Evolutionary conservation across 2,329 filamentous ascomycete species (phyloP).

Genomic region (Setomelanomma holmii): DNA sequence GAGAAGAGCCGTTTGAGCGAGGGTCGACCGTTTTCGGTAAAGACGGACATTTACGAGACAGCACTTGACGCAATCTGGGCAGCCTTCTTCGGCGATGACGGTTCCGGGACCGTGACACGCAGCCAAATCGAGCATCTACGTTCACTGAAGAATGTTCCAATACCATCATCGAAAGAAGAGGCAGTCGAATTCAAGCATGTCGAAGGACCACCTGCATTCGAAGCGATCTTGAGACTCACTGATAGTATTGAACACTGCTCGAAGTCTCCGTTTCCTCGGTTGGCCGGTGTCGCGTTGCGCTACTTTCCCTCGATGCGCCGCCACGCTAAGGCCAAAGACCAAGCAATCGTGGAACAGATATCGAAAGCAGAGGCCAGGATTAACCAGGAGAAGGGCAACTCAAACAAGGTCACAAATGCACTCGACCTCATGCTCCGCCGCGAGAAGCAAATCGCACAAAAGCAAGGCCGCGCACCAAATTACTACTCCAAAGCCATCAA

Average conservation of each 20-base stretch:
- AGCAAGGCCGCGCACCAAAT: conserved; percentile 3
- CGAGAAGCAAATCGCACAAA: conserved; percentile 12
- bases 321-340: conserved; percentile 1
- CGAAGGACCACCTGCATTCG: conserved; percentile 8
- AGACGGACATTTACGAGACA: conserved; percentile 37
- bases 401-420: conserved; percentile 9
- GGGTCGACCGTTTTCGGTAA: conserved; percentile 40
- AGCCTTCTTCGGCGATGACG: conserved; percentile 13
- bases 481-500: conserved; percentile 13
- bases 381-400: conserved; percentile 2
- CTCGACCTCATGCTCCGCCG: conserved; percentile 19
- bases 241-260: conserved; percentile 8
- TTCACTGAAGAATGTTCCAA: background rate
- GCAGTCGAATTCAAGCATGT: conserved; percentile 6
- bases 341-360: conserved; percentile 6
- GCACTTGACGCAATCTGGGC: conserved; percentile 25
- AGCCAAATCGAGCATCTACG: conserved; percentile 10
- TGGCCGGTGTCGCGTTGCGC: background rate
- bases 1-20: conserved; percentile 41
- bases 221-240: conserved; percentile 11
- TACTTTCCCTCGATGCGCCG: conserved; percentile 1
- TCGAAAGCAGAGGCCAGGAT: conserved; percentile 10
- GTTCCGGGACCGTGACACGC: conserved; percentile 11
- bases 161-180: conserved; percentile 1
- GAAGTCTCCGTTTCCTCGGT: conserved; percentile 10